Percentiles rank a stretch among this genome's conserved stretches.
Conservation (phyloP, 352 stramenopile genomes). For the Phytophthora multivora region DNA sequence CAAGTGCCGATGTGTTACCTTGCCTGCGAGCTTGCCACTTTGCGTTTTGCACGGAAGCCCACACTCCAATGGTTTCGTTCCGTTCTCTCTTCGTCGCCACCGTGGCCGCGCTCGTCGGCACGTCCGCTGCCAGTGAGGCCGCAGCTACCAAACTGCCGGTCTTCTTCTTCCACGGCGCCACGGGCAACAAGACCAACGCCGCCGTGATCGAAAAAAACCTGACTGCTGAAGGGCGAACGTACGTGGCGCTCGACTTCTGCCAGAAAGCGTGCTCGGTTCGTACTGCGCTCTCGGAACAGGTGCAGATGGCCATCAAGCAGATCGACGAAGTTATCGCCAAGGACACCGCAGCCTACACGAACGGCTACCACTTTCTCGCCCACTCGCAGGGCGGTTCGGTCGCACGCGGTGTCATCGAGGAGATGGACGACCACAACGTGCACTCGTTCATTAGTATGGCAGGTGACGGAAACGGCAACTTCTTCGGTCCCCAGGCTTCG, state of each 20-base stretch:
- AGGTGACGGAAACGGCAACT: conserved; percentile 51
- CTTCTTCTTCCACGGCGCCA: conserved; percentile 61
- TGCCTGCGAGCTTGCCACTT: conserved; percentile 2
- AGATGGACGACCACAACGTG: conserved; percentile 63
- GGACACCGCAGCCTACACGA: conserved; percentile 33
- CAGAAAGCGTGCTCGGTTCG: conserved; percentile 42
- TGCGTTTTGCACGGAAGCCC: not conserved
- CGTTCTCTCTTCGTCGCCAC: conserved; percentile 16
- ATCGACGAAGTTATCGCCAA: conserved; percentile 36
- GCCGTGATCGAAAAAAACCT: conserved; percentile 42
- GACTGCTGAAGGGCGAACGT: conserved; percentile 39
- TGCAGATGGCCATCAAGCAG: conserved; percentile 53
- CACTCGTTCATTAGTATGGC: conserved; percentile 54
- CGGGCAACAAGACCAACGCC: conserved; percentile 34
- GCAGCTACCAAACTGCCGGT: conserved; percentile 22
- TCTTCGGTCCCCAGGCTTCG: conserved; percentile 48
- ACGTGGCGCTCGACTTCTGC: conserved; percentile 52
- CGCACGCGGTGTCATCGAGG: conserved; percentile 50
- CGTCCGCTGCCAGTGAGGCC: conserved; percentile 11
- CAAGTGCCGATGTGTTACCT: not conserved
- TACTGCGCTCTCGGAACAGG: conserved; percentile 38
- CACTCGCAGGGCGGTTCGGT: conserved; percentile 56
- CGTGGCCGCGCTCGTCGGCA: conserved; percentile 8
- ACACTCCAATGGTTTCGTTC: conserved; percentile 18
- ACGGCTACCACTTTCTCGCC: conserved; percentile 59